phyloP scores from a whole-genome alignment of 2,329 filamentous ascomycete species.

The Grosmannia huntii region DNA sequence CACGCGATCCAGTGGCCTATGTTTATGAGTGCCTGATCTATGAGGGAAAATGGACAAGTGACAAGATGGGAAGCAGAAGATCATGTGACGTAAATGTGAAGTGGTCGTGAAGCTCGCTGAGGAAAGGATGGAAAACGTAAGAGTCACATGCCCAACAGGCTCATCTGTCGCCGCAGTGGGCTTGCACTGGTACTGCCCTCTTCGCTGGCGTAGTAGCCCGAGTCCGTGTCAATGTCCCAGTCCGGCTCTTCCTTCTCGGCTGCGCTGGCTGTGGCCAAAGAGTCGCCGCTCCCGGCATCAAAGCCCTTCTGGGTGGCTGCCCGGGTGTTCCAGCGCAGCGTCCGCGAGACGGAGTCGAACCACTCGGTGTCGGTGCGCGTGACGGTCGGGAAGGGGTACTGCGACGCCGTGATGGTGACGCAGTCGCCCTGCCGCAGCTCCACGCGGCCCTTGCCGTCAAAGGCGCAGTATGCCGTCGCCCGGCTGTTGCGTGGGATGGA shows the following conservation, averaged over 20 bases:
- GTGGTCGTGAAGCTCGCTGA: neutral
- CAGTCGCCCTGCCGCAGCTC: constrained; percentile 89
- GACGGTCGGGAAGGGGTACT: constrained; percentile 95
- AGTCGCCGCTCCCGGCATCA: constrained; percentile 33
- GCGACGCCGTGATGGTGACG: constrained; percentile 89
- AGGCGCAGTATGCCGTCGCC: constrained; percentile 90
- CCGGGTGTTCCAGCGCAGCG: constrained; percentile 87
- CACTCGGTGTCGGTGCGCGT: constrained; percentile 82
- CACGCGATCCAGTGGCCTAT: neutral
- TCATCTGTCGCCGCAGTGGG: constrained; percentile 61
- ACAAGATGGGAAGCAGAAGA: neutral
- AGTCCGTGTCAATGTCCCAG: constrained; percentile 94
- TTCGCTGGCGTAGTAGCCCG: constrained; percentile 57
- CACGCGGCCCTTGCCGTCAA: constrained; percentile 91
- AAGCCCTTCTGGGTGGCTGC: constrained; percentile 89
- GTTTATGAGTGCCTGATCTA: neutral
- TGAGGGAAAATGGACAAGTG: neutral
- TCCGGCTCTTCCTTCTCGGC: constrained; percentile 41
- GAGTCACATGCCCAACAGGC: constrained; percentile 48
- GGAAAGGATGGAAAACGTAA: neutral
- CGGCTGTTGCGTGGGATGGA: constrained; percentile 74
- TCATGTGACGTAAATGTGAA: neutral
- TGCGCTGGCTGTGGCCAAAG: constrained; percentile 32
- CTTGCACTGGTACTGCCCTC: constrained; percentile 56
- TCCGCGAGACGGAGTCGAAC: constrained; percentile 91